Conservation (phyloP, 768 basidiomycete genomes). For the Termitomyces sp. region DNA sequence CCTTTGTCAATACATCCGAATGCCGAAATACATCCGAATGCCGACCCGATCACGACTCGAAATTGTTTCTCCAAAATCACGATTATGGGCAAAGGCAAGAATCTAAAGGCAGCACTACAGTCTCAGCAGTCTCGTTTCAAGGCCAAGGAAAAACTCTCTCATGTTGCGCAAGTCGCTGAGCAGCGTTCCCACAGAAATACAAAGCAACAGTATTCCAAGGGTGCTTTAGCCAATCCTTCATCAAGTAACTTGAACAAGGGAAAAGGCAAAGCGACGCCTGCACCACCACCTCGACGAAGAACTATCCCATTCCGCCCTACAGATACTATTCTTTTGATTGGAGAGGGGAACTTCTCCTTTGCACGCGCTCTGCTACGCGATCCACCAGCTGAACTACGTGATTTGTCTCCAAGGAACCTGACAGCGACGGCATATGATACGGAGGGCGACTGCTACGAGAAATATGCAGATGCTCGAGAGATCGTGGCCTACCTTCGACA, state of each 20-base stretch:
- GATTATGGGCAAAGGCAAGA: slow-evolving; percentile 48
- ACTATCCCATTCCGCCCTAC: slow-evolving; percentile 64
- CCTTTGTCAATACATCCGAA: too few species aligned
- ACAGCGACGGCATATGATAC: slow-evolving; percentile 86
- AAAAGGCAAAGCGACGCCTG: slow-evolving; percentile 38
- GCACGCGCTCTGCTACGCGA: slow-evolving; percentile 64
- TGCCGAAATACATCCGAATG: background rate
- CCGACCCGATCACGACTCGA: slow-evolving; percentile 2
- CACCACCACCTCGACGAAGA: slow-evolving; percentile 26
- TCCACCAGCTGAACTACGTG: slow-evolving; percentile 42
- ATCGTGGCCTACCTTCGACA: slow-evolving; percentile 54
- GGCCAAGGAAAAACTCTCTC: slow-evolving; percentile 51
- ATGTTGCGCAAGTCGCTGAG: slow-evolving; percentile 51
- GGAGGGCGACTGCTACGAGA: slow-evolving; percentile 69
- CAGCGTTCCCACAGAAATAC: slow-evolving; percentile 37
- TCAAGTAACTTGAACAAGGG: slow-evolving; percentile 16
- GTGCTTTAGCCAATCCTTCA: slow-evolving; percentile 3
- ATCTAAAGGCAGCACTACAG: slow-evolving; percentile 64
- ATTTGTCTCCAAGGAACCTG: slow-evolving; percentile 62
- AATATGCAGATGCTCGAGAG: slow-evolving; percentile 72
- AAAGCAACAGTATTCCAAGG: slow-evolving; percentile 12
- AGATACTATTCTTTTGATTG: slow-evolving; percentile 74
- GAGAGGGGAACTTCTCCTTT: slow-evolving; percentile 96
- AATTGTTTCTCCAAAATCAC: background rate
- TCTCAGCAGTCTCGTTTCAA: slow-evolving; percentile 67